Base-by-base conservation (phyloP, 345 rosid species). In the Citrus maxima region DNA sequence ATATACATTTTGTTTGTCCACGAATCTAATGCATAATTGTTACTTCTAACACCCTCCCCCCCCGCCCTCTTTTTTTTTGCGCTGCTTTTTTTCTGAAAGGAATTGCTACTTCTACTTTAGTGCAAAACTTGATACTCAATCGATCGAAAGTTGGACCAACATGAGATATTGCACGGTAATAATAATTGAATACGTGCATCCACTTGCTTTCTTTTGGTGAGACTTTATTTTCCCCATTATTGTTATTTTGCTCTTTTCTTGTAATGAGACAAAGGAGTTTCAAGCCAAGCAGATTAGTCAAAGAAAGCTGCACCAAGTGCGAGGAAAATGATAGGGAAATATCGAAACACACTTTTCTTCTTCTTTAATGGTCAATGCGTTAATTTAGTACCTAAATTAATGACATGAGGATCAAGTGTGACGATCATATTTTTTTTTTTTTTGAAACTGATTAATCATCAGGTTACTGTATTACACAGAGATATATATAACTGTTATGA, bases 301-400 rank as follows among this genome's bases (percentile, higher is more conserved):
- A 73, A 73, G 24, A 73, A n/a, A 73, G 67, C 49, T n/a, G 76
- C 76, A 67, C 12, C 67, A 28, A 61, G 67, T 27, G 67, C 30
- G 10, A 30, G 38, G 67, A 5, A 63, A 63, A 63, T 28, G 67
- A 37, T 21, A 22, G 70, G 10, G 24, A 67, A 22, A 67, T 18
- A 67, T 34, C 70, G 14, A 37, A 21, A 22, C 6, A 2, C 7
- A 2, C 42, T 51, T 51, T 51, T 51, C 56, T 51, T 51, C 21
- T 18, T 51, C 21, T 51, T 18, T 51, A 4, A 54, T 54, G 58
- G 4, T 54, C 51, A 54, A 18, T 54, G 58, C 58, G 7, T 18
- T 54, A 14, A 54, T 54, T 7, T 54, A 4, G 34, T 6, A 18
- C 19, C 19, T 54, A 54, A 18, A 18, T 54, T 54, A 14, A 19